phyloP scores from a whole-genome alignment of 1,139 yeast genomes.

The Saccharomyces hybrid region DNA sequence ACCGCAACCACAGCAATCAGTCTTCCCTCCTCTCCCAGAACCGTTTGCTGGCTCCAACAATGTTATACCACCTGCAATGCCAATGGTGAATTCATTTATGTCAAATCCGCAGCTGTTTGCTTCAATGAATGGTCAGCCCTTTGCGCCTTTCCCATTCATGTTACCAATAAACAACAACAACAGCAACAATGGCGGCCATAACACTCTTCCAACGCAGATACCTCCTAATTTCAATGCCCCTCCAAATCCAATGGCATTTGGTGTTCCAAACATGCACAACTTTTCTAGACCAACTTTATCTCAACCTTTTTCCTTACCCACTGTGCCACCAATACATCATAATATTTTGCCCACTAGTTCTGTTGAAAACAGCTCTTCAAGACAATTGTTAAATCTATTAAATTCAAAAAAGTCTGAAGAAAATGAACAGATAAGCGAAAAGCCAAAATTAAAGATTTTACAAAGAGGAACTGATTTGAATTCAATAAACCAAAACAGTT shows the following conservation, averaged over 20 bases:
- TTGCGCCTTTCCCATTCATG: slow-evolving; percentile 32
- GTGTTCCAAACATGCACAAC: slow-evolving; percentile 40
- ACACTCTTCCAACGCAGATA: slow-evolving; percentile 3
- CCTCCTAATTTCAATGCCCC: slow-evolving; percentile 6
- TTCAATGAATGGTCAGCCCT: slow-evolving; percentile 25
- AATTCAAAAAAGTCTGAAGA: slow-evolving; percentile 5
- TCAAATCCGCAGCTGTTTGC: slow-evolving; percentile 11
- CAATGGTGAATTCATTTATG: slow-evolving; percentile 2
- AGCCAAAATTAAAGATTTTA: slow-evolving; percentile 29
- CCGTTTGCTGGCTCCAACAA: slow-evolving; percentile 2
- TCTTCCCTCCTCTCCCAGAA: slow-evolving; percentile 7
- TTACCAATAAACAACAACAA: background rate
- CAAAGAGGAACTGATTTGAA: slow-evolving; percentile 32
- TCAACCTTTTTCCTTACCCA: background rate
- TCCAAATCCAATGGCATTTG: slow-evolving; percentile 11
- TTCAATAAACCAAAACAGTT: background rate
- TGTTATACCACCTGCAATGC: slow-evolving; percentile 12
- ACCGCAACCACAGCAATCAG: slow-evolving; percentile 10
- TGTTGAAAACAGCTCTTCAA: slow-evolving; percentile 34
- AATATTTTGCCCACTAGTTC: slow-evolving; percentile 9
- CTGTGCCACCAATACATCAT: slow-evolving; percentile 2
- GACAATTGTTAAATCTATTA: slow-evolving; percentile 22
- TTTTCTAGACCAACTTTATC: slow-evolving; percentile 39
- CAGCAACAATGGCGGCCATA: too few relatives aligned
- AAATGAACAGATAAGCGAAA: slow-evolving; percentile 7